Base-by-base conservation (phyloP, 2,329 filamentous ascomycete genomes). In the Cordyceps pruinosa region DNA sequence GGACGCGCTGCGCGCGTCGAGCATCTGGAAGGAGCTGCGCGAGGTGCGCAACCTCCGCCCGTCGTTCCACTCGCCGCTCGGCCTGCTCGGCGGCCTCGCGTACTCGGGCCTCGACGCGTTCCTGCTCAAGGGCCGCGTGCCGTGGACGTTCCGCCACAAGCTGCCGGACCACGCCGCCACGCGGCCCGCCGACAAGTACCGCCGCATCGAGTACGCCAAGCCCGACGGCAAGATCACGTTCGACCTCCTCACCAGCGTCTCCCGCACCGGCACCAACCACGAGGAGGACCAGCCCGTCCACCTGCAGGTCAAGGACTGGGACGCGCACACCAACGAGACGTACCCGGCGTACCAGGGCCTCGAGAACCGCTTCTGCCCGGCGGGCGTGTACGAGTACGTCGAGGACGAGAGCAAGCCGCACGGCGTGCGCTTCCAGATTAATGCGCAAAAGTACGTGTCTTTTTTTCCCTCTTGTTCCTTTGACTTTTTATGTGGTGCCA, bases 211-310 rank as follows among this genome's bases (percentile, higher is more conserved):
- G 69, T 99, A 99, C 68, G 89, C 90, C 56, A 99, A 97, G 77
- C 94, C 94, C 1, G 94, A 99, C 70, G 91, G 91, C 64, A 88
- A 95, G 75, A 86, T 99, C 70, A 90, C 85, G 62, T 99, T 99
- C 69, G 94, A 99, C 70, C 96, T 99, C 63, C 74, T 99, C 69
- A 99, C 94, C 2, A 95, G 89, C 66, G 94, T 99, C 15, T 95
- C 88, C 63, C 85, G 94, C 58, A 97, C 94, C 5, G 94, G 94
- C 39, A 99, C 94, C 32, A 97, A 97, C 75, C 94, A 99, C 73
- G 94, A 97, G 73, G 94, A 99, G 75, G 94, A 99, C 72, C 92
- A 99, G 75, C 94, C 94, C 0, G 91, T 96, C 51, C 94, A 99
- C 73, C 77, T 99, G 66, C 90, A 96, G 73, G 93, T 99, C 63